Evolutionary conservation across 176 grass and related monocot genomes (phyloP).

Genomic region (Rhynchospora tenuis): DNA sequence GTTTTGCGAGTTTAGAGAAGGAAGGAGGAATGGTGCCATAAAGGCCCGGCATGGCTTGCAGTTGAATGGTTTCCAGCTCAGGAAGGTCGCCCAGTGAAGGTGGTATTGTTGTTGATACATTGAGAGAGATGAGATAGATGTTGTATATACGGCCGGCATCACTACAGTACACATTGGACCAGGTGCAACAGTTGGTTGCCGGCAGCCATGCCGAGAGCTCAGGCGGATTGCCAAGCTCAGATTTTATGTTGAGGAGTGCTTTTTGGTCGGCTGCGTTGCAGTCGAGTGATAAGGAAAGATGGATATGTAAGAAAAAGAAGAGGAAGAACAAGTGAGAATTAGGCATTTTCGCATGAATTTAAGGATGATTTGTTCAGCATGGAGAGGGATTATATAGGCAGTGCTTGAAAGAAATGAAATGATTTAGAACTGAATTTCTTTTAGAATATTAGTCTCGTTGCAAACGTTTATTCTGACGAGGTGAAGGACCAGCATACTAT

Average conservation of each 20-base stretch:
- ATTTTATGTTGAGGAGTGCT: conserved; percentile 52
- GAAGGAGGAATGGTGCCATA: conserved; percentile 49
- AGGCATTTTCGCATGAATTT: not conserved
- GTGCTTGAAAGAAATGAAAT: not conserved
- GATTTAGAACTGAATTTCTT: not conserved
- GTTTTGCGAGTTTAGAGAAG: conserved; percentile 46
- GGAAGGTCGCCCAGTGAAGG: conserved; percentile 39
- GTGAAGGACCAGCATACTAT: not conserved
- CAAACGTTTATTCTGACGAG: not conserved
- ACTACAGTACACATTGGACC: conserved; percentile 60
- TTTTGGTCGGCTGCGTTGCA: conserved; percentile 41
- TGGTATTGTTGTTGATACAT: conserved; percentile 43
- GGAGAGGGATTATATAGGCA: not conserved
- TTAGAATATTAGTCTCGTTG: not conserved
- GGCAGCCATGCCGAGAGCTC: conserved; percentile 43
- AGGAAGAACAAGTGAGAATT: not conserved
- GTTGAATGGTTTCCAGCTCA: conserved; percentile 40
- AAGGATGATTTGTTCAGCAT: not conserved
- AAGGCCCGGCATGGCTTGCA: conserved; percentile 43
- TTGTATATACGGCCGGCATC: conserved; percentile 49
- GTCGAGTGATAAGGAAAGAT: not conserved
- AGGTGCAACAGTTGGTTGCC: conserved; percentile 41
- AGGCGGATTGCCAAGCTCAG: conserved; percentile 41
- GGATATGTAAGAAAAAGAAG: not conserved
- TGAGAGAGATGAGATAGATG: conserved; percentile 48